Percentiles rank a stretch among this genome's conserved stretches.
These are phyloP conservation scores for Clitoria ternatea DNA, from an alignment of 306 rosid species.

Conservation along the genomic window DNA sequence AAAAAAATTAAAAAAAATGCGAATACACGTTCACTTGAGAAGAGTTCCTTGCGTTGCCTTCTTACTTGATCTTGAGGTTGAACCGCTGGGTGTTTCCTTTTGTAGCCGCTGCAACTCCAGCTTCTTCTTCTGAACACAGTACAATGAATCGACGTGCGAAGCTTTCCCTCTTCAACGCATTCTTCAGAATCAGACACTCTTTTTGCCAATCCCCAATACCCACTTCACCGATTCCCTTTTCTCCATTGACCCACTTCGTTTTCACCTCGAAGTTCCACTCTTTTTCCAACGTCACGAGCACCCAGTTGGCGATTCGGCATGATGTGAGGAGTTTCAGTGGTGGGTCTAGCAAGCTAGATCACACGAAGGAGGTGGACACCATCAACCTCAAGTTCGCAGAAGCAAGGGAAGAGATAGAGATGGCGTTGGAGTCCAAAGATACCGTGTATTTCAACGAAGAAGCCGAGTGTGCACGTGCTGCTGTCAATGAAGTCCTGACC, in stretches of 20 bases:
- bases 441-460: slow-evolving; percentile 90
- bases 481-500: slow-evolving; percentile 57
- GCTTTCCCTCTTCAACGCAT: slow-evolving; percentile 30
- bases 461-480: slow-evolving; percentile 91
- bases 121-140: background rate
- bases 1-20: too few relatives aligned
- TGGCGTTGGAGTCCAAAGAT: slow-evolving; percentile 90
- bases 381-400: slow-evolving; percentile 92
- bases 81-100: background rate
- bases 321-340: slow-evolving; percentile 38
- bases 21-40: too few relatives aligned
- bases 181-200: slow-evolving; percentile 29
- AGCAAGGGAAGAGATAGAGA: slow-evolving; percentile 95
- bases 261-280: slow-evolving; percentile 28
- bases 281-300: slow-evolving; percentile 10
- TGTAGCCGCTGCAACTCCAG: background rate
- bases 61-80: background rate
- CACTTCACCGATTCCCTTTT: slow-evolving; percentile 13
- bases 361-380: slow-evolving; percentile 67
- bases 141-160: slow-evolving; percentile 46
- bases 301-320: slow-evolving; percentile 22
- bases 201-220: slow-evolving; percentile 20
- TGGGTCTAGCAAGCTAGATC: slow-evolving; percentile 43
- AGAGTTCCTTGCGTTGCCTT: too few relatives aligned
- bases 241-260: slow-evolving; percentile 8